Percentiles rank a stretch among this genome's conserved stretches.
These are phyloP conservation scores for Taiwanofungus camphoratus DNA, from an alignment of 1,284 basidiomycete genomes.

Conservation along the genomic window DNA sequence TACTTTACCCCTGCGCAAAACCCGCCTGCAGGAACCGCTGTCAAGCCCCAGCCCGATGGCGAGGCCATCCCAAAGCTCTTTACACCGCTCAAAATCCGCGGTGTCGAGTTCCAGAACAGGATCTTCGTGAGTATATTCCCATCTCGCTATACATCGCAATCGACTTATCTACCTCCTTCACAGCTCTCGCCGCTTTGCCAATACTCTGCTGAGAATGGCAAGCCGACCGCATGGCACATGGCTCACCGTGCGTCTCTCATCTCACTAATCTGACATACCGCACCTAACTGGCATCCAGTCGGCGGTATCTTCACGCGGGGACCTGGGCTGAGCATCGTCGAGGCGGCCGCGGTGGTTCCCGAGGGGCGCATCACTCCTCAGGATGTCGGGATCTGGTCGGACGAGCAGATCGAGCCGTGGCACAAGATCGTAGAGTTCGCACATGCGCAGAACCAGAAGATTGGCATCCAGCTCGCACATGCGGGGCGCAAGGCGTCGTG, in stretches of 20 bases:
- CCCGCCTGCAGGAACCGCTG: conserved; percentile 44
- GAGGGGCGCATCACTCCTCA: conserved; percentile 73
- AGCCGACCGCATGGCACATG: conserved; percentile 6
- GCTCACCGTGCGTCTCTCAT: conserved; percentile 5
- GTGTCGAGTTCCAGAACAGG: conserved; percentile 10
- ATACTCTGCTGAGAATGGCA: conserved; percentile 9
- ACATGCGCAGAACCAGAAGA: conserved; percentile 55
- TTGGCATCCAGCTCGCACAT: conserved; percentile 74
- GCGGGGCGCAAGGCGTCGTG: conserved; percentile 71
- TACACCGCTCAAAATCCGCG: conserved; percentile 11
- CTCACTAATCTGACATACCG: not conserved
- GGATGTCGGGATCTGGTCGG: conserved; percentile 68
- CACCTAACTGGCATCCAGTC: not conserved
- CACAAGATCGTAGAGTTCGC: conserved; percentile 62
- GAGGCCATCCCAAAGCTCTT: conserved; percentile 11
- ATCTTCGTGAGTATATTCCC: conserved; percentile 3
- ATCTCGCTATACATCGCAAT: not conserved
- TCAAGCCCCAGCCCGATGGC: conserved; percentile 13
- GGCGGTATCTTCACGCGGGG: conserved; percentile 33
- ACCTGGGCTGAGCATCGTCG: conserved; percentile 54
- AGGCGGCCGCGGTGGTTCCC: conserved; percentile 66
- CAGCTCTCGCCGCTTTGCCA: conserved; percentile 8
- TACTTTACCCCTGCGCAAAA: conserved; percentile 51
- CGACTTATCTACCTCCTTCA: not conserved
- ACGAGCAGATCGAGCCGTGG: conserved; percentile 59